Percentiles rank a stretch among this genome's conserved stretches.
These are phyloP conservation scores for Gynandropsis gynandra DNA, from an alignment of 345 rosid species.

Conservation along the genomic window DNA sequence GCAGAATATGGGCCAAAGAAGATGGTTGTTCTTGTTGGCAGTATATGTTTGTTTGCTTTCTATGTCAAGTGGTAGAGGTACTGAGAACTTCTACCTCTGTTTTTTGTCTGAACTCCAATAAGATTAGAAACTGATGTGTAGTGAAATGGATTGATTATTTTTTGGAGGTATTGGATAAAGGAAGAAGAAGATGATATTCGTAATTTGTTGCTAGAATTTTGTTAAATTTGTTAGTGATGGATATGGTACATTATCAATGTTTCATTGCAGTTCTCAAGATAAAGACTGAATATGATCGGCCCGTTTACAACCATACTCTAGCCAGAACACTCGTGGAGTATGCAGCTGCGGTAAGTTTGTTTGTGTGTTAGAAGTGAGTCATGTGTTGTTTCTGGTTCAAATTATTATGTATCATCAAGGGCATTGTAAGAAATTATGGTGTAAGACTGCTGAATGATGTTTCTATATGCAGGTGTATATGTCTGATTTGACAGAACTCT, in stretches of 20 bases:
- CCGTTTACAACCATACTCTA: constrained; percentile 74
- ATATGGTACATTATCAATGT: not conserved
- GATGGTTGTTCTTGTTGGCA: constrained; percentile 29
- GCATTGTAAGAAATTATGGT: no score
- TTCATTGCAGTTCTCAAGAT: constrained; percentile 40
- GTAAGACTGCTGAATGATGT: constrained; percentile 8
- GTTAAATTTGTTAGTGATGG: constrained; percentile 1
- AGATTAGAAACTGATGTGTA: not conserved
- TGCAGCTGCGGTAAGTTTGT: constrained; percentile 76
- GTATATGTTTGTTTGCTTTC: constrained; percentile 27
- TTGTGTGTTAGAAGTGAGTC: not conserved
- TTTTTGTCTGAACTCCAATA: constrained; percentile 1
- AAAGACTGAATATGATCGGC: constrained; percentile 29
- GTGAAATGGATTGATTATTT: not conserved
- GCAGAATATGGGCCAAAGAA: constrained; percentile 43
- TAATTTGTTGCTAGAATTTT: not conserved
- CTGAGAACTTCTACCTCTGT: not conserved
- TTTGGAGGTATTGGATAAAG: not conserved
- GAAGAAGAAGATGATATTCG: not conserved
- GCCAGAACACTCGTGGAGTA: constrained; percentile 78
- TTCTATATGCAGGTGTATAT: constrained; percentile 55
- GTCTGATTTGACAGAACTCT: constrained; percentile 71
- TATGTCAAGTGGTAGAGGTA: constrained; percentile 44
- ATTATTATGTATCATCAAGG: no score
- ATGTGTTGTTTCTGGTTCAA: no score